phyloP scores from a whole-genome alignment of 352 stramenopile genomes.

The Pythium aquatile region DNA sequence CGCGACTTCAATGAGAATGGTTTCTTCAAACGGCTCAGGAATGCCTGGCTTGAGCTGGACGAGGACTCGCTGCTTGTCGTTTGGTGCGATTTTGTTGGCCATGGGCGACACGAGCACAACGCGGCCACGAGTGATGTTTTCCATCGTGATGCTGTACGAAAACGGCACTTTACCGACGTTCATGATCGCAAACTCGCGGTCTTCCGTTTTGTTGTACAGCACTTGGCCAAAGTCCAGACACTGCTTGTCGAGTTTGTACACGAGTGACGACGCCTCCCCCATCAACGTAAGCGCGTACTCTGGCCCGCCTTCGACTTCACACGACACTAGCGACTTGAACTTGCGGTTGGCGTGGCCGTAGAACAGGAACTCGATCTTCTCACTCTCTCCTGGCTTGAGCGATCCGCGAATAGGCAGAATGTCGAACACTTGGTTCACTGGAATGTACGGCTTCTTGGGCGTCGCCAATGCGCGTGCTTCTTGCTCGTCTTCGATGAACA shows the following conservation, averaged over 20 bases:
- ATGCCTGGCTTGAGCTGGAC: conserved; percentile 88
- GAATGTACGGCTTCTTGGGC: conserved; percentile 83
- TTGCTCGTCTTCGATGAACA: conserved; percentile 93
- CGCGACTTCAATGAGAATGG: conserved; percentile 90
- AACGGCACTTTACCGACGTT: conserved; percentile 94
- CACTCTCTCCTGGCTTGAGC: conserved; percentile 85
- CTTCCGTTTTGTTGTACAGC: conserved; percentile 91
- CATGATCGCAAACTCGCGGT: conserved; percentile 90
- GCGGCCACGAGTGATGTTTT: conserved; percentile 40
- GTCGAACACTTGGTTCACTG: conserved; percentile 94
- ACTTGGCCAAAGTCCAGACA: conserved; percentile 93
- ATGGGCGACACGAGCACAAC: conserved; percentile 78
- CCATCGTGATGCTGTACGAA: conserved; percentile 59
- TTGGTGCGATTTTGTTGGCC: conserved; percentile 81
- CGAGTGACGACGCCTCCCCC: conserved; percentile 91
- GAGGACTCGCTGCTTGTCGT: conserved; percentile 87
- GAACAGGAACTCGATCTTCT: conserved; percentile 93
- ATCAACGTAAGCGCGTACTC: conserved; percentile 90
- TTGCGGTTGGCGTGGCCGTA: conserved; percentile 92
- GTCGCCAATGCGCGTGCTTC: conserved; percentile 57
- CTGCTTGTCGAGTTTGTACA: conserved; percentile 90
- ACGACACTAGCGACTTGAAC: conserved; percentile 87
- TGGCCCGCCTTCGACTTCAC: conserved; percentile 92
- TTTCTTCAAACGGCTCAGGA: conserved; percentile 85
- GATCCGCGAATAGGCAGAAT: conserved; percentile 91